Base-by-base conservation (phyloP, 1,139 yeast genomes). In the Zygoascus hellenicus region DNA sequence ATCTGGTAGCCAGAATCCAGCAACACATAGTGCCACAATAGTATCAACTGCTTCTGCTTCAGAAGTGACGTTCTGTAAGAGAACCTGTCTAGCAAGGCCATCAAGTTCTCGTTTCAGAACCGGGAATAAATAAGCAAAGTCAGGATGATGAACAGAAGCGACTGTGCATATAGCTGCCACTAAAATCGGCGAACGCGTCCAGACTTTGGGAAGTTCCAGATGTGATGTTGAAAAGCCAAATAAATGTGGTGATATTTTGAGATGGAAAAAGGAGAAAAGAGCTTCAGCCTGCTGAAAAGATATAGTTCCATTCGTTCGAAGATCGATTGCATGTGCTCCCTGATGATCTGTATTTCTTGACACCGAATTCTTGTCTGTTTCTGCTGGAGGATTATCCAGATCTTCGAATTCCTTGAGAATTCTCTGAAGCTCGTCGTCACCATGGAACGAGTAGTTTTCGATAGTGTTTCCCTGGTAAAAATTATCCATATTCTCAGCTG, bases 1-100 rank as follows among this genome's bases (percentile, higher is more conserved):
- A 51, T 80, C 76, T 9, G 82, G 75, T 42, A 82, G 70, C 88
- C 88, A 82, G 57, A 81, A 80, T 45, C 85, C 81, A 54, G 85
- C 81, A 32, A 82, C 73, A 22, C 81, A 74, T 40, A 82, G 66
- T 0, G 85, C 86, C 35, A 81, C 69, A 14, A 81, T 77, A 1
- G 82, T 77, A 56, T 80, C 77, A 58, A 77, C 77, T 0, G 79
- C 78, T 45, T 80, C 81, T 2, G 65, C 55, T 54, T 77, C 81
- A 14, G 56, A 54, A 7, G 53, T 52, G 13, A 69, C 65, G 2
- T 51, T 48, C 36, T 67, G 57, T 53, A 70, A 75, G 15, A 80
- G 54, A 5, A 78, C 62, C n/a, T 69, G 64, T 22, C 75, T 68
- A 48, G 81, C 75, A 42, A 78, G 62, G 14, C 61, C 65, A 42